phyloP scores from a whole-genome alignment of 1,284 basidiomycete genomes.

The Heterobasidion annosum region DNA sequence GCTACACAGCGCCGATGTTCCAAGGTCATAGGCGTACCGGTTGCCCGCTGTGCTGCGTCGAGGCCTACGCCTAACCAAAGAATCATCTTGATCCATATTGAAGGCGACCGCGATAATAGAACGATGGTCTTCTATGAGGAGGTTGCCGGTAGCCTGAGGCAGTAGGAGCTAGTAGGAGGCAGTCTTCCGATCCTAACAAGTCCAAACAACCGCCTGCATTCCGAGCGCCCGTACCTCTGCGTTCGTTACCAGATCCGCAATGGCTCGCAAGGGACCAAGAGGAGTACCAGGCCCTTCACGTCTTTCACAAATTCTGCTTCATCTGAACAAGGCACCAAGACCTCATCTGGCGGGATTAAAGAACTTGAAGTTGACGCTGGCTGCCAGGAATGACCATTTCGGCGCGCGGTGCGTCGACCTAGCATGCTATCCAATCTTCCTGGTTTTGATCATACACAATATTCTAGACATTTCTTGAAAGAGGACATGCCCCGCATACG shows the following conservation, averaged over 20 bases:
- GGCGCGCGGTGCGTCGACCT: conserved; percentile 44
- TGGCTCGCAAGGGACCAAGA: conserved; percentile 32
- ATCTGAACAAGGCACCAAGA: conserved; percentile 44
- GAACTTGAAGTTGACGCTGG: conserved; percentile 46
- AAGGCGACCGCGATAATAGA: background rate
- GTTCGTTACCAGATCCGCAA: conserved; percentile 8
- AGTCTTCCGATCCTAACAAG: conserved; percentile 12
- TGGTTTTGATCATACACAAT: background rate
- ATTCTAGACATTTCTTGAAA: conserved; percentile 58
- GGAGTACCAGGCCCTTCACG: conserved; percentile 41
- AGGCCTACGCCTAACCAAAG: conserved; percentile 48
- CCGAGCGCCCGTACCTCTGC: background rate
- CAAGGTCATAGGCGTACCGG: conserved; percentile 28
- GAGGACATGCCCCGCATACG: conserved; percentile 67
- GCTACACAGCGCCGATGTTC: conserved; percentile 1
- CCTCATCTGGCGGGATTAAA: conserved; percentile 45
- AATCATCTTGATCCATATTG: conserved; percentile 31
- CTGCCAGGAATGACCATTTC: conserved; percentile 61
- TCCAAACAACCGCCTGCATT: conserved; percentile 11
- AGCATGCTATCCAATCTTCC: background rate
- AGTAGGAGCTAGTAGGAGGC: background rate
- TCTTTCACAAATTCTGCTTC: conserved; percentile 42
- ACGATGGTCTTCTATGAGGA: background rate
- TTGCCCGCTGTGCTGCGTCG: conserved; percentile 69
- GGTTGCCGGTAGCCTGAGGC: no score